Conservation (phyloP, 2,329 filamentous ascomycete species). For the Zymoseptoria ardabiliae region DNA sequence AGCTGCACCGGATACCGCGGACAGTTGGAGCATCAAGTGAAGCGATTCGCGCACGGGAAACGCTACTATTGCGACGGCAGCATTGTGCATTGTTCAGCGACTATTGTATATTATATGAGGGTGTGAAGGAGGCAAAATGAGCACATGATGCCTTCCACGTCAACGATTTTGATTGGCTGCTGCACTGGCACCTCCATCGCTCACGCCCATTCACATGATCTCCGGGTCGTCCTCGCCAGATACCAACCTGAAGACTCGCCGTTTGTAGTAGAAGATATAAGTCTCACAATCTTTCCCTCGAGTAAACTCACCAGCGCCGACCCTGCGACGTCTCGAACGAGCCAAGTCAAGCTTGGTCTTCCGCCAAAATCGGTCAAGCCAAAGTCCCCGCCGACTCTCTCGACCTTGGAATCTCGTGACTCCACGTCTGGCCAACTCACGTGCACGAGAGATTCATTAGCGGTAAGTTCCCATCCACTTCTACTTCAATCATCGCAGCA, state of each 20-base stretch:
- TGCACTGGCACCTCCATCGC: not conserved
- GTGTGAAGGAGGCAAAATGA: not conserved
- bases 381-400: not conserved
- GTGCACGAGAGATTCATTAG: not conserved
- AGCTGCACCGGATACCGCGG: not conserved
- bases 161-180: not conserved
- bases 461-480: not conserved
- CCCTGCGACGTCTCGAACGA: not conserved
- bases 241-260: not conserved
- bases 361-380: not conserved
- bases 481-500: not conserved
- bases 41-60: not conserved
- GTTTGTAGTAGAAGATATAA: not conserved
- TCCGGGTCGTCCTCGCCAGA: not conserved
- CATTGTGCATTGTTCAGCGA: not conserved
- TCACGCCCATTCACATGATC: not conserved
- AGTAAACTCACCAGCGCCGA: not conserved
- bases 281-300: not conserved
- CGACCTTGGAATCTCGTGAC: not conserved
- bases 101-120: not conserved
- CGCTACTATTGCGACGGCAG: not conserved
- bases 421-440: not conserved
- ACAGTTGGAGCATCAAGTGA: not conserved
- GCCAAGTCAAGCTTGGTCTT: not conserved
- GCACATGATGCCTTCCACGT: not conserved